Evolutionary conservation across 768 basidiomycete genomes (phyloP), one percentile per base, ranked within the genome.

Genomic region (Mycena metata): DNA sequence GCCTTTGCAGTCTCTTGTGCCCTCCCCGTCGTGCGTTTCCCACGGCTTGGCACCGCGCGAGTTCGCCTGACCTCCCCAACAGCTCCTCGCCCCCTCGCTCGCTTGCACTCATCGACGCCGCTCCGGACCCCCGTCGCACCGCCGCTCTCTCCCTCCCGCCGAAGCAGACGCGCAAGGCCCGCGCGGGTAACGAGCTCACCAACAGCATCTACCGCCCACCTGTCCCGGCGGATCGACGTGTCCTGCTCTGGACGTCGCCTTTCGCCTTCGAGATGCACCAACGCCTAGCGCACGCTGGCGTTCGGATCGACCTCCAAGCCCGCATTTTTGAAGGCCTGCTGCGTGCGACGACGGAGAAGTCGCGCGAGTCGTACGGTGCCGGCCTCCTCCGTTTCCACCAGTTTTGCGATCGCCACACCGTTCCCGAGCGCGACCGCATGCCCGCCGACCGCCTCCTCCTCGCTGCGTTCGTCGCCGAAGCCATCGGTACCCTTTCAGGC

Each of bases 361-460:
- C 30, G 6, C 30, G 30, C 30, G 60, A 47, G 12, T 67, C 73
- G 0, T 79, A 79, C 43, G 75, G 74, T 12, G 41, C 77, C 0
- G 78, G 78, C 19, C 70, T 78, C 0, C 65, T 73, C 3, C 60
- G 66, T 1, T 79, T 65, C 68, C 73, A 75, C 56, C 42, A 65
- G 55, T 65, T 56, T 43, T 70, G 65, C 39, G 65, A 67, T 23
- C 19, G 30, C 3, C 0, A 36, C 1, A 12, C 12, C 19, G 39
- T 71, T 30, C 4, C 30, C 5, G 60, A 61, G 36, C 23, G 1
- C 26, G 1, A 19, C 1, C 60, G 62, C 5, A 51, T 68, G n/a
- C 71, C 68, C 5, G 63, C 71, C 17, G 41, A 35, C n/a, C 26
- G 30, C 5, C 26, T 39, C 4, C 60, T 72, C 21, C 47, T 72